Conservation (phyloP, 1,284 basidiomycete species). For the Ustanciosporium gigantosporum region DNA sequence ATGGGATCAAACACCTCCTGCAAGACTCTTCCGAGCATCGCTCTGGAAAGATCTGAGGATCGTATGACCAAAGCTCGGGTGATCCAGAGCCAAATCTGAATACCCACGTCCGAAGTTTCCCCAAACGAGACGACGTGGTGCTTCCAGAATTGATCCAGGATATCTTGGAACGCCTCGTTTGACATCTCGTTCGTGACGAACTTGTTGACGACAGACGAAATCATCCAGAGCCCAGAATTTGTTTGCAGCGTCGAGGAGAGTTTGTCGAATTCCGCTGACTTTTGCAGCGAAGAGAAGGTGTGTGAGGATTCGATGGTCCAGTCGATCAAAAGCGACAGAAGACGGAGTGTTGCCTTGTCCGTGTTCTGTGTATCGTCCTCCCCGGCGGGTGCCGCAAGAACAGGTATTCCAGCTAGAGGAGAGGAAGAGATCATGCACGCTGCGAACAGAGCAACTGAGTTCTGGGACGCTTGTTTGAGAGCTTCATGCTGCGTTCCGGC, state of each 20-base stretch:
- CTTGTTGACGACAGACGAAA: slow-evolving; percentile 43
- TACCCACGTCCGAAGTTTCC: slow-evolving; percentile 5
- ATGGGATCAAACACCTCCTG: slow-evolving; percentile 37
- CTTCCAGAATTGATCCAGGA: slow-evolving; percentile 41
- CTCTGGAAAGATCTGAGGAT: slow-evolving; percentile 18
- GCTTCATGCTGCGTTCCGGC: not conserved
- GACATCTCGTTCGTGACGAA: slow-evolving; percentile 26
- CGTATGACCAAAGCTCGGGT: slow-evolving; percentile 10
- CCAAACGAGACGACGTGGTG: slow-evolving; percentile 1
- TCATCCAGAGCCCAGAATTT: slow-evolving; percentile 17
- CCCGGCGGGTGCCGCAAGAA: not conserved
- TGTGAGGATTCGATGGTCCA: slow-evolving; percentile 5
- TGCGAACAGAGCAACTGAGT: slow-evolving; percentile 16
- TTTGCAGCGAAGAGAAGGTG: too few species aligned
- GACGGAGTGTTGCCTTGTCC: slow-evolving; percentile 12
- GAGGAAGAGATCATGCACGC: slow-evolving; percentile 24
- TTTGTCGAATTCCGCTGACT: not conserved
- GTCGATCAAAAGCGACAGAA: slow-evolving; percentile 11
- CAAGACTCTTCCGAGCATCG: slow-evolving; percentile 43
- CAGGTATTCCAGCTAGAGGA: slow-evolving; percentile 7
- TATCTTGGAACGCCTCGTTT: slow-evolving; percentile 6
- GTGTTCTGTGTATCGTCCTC: too few species aligned
- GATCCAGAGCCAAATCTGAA: slow-evolving; percentile 51
- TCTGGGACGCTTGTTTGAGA: slow-evolving; percentile 4
- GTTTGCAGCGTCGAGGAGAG: slow-evolving; percentile 17